Evolutionary conservation across 2,329 filamentous ascomycete genomes (phyloP), one percentile per base, ranked within the genome.

Genomic region (Ophiosphaerella narmari): DNA sequence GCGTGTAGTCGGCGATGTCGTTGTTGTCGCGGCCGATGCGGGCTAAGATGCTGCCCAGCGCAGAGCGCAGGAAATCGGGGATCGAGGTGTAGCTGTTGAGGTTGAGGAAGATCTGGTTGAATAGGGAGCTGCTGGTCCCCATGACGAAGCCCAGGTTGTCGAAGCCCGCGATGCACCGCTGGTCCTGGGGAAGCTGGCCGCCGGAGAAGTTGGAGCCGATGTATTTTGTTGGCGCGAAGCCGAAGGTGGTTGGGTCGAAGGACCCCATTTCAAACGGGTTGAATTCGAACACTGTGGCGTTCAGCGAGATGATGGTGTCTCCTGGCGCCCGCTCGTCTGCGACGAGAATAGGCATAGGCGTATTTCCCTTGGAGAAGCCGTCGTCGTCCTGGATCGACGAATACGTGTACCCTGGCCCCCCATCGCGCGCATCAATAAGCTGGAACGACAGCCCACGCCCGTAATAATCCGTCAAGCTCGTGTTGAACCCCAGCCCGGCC

Each of bases 391-490:
- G 82, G 59, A 92, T 89, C 3, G 90, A 94, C 3, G 90, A 95
- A 77, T 87, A 96, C 4, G 91, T 96, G 65, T 88, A 91, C 12
- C 78, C 80, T 14, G 87, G 84, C 0, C 90, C 91, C 34, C 91
- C 92, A 53, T 89, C 75, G 1, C 80, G 81, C 5, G 84, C 88
- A 67, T 93, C 89, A 68, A 96, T 82, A 40, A 96, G 82, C 75
- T 96, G 91, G 74, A 88, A 95, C 1, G 87, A 87, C n/a, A 96
- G 80, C 39, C 89, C 89, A 50, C 91, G 87, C 24, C 89, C 90
- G 78, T 91, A 96, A 72, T 91, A 91, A 75, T 97, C 92, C 0
- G 92, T 96, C 49, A 96, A 80, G 7, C 89, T 88, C 3, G 82
- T 83, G 21, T 73, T 68, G 72, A 82, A 93, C 1, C 48, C 33